Base-by-base conservation (phyloP, 805 yeast genomes). In the Maudiozyma turicensis region DNA sequence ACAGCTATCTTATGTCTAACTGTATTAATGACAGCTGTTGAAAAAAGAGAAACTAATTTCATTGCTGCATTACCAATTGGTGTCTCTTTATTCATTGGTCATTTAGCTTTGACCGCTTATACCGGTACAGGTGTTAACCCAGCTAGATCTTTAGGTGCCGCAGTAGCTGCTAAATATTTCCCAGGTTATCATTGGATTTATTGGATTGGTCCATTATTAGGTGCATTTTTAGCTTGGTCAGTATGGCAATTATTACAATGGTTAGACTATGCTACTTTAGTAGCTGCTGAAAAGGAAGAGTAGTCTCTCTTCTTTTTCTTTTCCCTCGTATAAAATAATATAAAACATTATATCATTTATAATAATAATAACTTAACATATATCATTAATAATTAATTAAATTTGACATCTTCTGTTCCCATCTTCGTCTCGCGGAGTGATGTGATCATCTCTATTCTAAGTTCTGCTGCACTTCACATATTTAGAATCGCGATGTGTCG, bases 91-190 rank as follows among this genome's bases (percentile, higher is more conserved):
- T 84, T 87, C 72, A 71, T 86, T 58, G 95, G 84, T 45, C 95
- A 87, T 66, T 77, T 87, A 73, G 75, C 86, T 58, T 77, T 84
- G 64, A 86, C 88, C 49, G 84, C 76, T 77, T 84, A 78, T 73
- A 85, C 95, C 46, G 95, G 95, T 65, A 95, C 95, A 39, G 95
- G 95, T 65, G 73, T 86, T 62, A 87, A 87, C 76, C 95, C 95
- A 50, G 95, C 96, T 43, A 81, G 96, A 74, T 72, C 86, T 34
- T 77, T 87, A 50, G 96, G 96, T 62, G 95, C 95, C 47, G 77
- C 82, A 64, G 72, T 86, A 52, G 95, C 89, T 51, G 76, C 77
- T 48, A 72, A 67, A 50, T 72, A 78, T 26, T 88, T 88, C 82
- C 95, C 95, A 35, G 65, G 60, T 61, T 87, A 87, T 72, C 88